These are phyloP conservation scores for Tylopilus cervinicoccineus DNA, from an alignment of 768 basidiomycete genomes.

Conservation along the genomic window DNA sequence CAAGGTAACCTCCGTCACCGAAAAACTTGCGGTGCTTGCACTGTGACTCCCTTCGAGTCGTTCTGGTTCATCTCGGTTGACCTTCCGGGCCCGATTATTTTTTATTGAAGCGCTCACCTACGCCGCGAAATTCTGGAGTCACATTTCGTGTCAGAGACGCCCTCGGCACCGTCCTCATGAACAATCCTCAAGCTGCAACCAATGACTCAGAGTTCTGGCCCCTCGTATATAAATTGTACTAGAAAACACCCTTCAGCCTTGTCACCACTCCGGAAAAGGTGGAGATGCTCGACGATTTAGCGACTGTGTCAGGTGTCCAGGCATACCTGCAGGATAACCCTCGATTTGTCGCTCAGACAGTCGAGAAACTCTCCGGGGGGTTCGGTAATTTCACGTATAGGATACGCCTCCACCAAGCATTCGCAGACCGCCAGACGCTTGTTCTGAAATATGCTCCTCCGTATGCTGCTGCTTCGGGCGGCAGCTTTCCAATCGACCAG, in stretches of 20 bases:
- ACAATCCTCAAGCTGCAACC: neutral
- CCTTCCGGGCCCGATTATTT: neutral
- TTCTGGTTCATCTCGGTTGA: neutral
- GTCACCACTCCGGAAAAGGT: slow-evolving; percentile 6
- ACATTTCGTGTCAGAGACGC: neutral
- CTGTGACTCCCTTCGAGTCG: neutral
- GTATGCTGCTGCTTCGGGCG: slow-evolving; percentile 32
- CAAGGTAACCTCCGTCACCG: neutral
- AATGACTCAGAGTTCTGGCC: slow-evolving; percentile 10
- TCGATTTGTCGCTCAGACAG: slow-evolving; percentile 38
- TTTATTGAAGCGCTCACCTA: too few relatives aligned
- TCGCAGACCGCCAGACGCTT: slow-evolving; percentile 42
- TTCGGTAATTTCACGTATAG: slow-evolving; percentile 55
- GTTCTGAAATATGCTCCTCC: slow-evolving; percentile 58
- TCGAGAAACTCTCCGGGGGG: slow-evolving; percentile 48
- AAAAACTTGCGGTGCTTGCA: too few relatives aligned
- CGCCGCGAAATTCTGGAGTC: neutral
- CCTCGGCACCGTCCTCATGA: neutral
- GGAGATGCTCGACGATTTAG: slow-evolving; percentile 23
- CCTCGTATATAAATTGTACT: slow-evolving; percentile 1
- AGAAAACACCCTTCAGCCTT: neutral
- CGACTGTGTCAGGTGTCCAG: slow-evolving; percentile 29
- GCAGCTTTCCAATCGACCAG: slow-evolving; percentile 33
- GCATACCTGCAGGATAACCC: slow-evolving; percentile 45
- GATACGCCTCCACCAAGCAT: slow-evolving; percentile 38